A percentile compares a stretch with the other conserved stretches of the same genome.
Evolutionary conservation across 352 stramenopile species (phyloP).

Genomic region (Phytopythium sindhum): DNA sequence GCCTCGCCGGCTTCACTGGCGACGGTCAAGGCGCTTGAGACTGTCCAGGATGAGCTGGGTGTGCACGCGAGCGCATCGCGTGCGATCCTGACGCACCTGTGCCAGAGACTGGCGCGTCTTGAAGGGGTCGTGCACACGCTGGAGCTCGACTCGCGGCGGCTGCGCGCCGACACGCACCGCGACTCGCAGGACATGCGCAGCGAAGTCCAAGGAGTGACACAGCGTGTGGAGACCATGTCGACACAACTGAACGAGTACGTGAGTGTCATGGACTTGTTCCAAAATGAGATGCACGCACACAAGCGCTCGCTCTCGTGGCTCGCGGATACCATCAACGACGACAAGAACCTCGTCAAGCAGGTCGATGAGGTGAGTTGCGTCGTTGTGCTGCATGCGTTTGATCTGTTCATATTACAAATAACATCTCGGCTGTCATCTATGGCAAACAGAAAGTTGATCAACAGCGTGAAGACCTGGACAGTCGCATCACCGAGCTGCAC

Average conservation of each 20-base stretch:
- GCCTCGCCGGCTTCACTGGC: not conserved
- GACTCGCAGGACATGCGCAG: slow-evolving; percentile 40
- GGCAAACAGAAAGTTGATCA: slow-evolving; percentile 59
- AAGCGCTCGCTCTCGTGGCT: slow-evolving; percentile 41
- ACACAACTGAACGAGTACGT: slow-evolving; percentile 55
- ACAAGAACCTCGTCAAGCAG: slow-evolving; percentile 51
- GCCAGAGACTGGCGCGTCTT: slow-evolving; percentile 48
- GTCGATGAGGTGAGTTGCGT: slow-evolving; percentile 39
- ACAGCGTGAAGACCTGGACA: slow-evolving; percentile 62
- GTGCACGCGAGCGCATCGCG: slow-evolving; percentile 53
- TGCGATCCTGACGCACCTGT: slow-evolving; percentile 61
- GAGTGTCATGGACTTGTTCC: slow-evolving; percentile 58
- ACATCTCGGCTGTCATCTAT: not conserved
- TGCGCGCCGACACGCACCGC: slow-evolving; percentile 35
- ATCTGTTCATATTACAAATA: not conserved
- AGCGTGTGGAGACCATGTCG: slow-evolving; percentile 42
- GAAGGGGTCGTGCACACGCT: slow-evolving; percentile 42
- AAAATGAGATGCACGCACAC: slow-evolving; percentile 60
- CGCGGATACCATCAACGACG: slow-evolving; percentile 46
- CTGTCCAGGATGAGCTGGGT: slow-evolving; percentile 47
- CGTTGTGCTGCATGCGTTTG: not conserved
- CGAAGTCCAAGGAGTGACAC: slow-evolving; percentile 43
- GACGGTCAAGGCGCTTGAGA: slow-evolving; percentile 27
- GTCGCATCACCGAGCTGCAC: slow-evolving; percentile 49
- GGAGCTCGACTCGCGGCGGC: slow-evolving; percentile 34